phyloP scores from a whole-genome alignment of 306 rosid genomes.

The Cicer bijugum region DNA sequence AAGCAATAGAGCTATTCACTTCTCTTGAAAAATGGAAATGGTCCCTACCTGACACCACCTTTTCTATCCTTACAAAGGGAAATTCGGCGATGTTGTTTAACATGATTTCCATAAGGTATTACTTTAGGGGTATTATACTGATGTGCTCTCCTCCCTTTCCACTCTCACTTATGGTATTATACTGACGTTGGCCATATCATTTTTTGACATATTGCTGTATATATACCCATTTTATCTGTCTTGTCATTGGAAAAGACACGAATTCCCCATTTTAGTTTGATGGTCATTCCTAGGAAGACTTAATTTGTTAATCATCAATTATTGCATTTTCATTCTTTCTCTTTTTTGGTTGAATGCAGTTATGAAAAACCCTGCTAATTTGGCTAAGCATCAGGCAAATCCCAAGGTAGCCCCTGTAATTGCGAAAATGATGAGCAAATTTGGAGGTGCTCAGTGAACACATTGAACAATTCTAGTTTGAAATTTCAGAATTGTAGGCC shows the following conservation, averaged over 20 bases:
- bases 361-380: conserved; percentile 90
- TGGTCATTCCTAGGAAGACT: background rate
- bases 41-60: no score
- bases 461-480: conserved; percentile 42
- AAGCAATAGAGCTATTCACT: no score
- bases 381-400: conserved; percentile 83
- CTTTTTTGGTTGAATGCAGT: conserved; percentile 56
- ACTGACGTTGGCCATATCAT: background rate
- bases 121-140: no score
- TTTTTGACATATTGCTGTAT: background rate
- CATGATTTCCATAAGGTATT: background rate
- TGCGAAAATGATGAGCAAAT: conserved; percentile 90
- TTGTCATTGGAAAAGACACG: background rate
- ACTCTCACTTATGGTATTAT: no score
- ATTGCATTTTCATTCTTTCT: background rate
- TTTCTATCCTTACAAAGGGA: background rate
- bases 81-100: background rate
- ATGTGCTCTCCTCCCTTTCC: no score
- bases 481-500: conserved; percentile 22
- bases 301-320: background rate
- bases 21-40: no score
- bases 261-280: background rate
- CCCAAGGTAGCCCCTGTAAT: conserved; percentile 92
- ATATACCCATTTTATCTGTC: background rate
- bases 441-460: conserved; percentile 65